Conservation (phyloP, 768 basidiomycete species). For the Butyriboletus loyo region DNA sequence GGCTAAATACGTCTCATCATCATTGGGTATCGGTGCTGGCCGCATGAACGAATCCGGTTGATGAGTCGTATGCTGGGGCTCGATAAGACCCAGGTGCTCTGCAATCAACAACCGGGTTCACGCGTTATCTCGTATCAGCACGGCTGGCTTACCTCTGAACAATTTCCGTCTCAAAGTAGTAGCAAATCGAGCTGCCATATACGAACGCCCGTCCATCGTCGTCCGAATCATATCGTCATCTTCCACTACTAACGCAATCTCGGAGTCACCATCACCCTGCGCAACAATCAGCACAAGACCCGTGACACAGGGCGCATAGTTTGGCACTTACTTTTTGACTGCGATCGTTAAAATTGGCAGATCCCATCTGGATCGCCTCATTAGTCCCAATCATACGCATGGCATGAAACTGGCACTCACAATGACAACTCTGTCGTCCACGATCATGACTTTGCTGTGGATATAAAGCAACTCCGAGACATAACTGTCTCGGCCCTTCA, state of each 20-base stretch:
- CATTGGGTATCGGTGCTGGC: conserved; percentile 69
- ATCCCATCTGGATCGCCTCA: conserved; percentile 64
- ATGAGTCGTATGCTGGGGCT: conserved; percentile 55
- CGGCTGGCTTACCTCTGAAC: conserved; percentile 58
- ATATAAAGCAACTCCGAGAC: conserved; percentile 81
- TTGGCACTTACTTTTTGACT: conserved; percentile 58
- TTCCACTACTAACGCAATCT: conserved; percentile 91
- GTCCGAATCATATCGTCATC: conserved; percentile 75
- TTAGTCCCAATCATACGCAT: conserved; percentile 1
- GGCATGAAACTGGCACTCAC: conserved; percentile 41
- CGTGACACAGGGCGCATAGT: background rate
- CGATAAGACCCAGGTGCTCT: conserved; percentile 88
- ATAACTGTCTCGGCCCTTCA: conserved; percentile 46
- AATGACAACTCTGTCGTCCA: conserved; percentile 88
- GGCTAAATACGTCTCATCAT: conserved; percentile 54
- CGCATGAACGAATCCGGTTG: conserved; percentile 61
- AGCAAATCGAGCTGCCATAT: conserved; percentile 76
- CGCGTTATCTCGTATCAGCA: background rate
- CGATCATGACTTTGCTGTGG: conserved; percentile 90
- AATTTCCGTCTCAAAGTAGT: conserved; percentile 78
- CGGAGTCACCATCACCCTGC: conserved; percentile 90
- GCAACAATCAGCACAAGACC: conserved; percentile 8
- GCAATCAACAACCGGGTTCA: conserved; percentile 11
- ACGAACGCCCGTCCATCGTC: conserved; percentile 75
- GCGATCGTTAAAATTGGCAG: conserved; percentile 90